phyloP scores from a whole-genome alignment of 306 rosid genomes.

The Canavalia ensiformis region DNA sequence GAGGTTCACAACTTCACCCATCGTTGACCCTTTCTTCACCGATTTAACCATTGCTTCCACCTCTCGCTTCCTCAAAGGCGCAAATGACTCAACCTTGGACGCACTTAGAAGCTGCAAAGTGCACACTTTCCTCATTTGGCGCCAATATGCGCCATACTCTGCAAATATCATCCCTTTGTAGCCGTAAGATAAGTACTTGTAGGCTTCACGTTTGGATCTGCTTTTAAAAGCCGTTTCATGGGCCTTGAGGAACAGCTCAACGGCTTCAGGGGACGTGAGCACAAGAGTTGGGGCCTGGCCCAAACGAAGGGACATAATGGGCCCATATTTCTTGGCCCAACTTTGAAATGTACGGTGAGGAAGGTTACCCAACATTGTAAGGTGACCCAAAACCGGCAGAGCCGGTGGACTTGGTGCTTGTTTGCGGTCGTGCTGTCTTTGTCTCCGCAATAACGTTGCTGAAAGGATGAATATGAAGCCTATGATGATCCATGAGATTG shows the following conservation, averaged over 20 bases:
- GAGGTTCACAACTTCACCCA: background rate
- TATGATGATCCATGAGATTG: too few species aligned
- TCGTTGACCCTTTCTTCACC: background rate
- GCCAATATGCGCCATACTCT: conserved; percentile 3
- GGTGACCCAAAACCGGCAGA: background rate
- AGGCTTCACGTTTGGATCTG: too few species aligned
- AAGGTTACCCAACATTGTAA: background rate
- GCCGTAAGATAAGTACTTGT: background rate
- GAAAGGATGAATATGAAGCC: background rate
- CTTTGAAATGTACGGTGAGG: background rate
- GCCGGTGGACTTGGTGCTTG: conserved; percentile 7
- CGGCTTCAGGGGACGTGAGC: background rate
- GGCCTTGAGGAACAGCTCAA: background rate
- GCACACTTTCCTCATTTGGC: conserved; percentile 15
- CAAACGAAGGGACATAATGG: too few species aligned
- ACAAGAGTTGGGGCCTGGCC: background rate
- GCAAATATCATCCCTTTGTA: background rate
- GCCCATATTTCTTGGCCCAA: background rate
- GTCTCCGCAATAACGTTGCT: background rate
- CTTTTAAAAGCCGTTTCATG: background rate
- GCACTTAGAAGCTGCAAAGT: conserved; percentile 6
- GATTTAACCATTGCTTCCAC: background rate
- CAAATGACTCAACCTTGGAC: background rate
- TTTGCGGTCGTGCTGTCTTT: background rate
- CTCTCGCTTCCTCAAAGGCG: background rate